Percentiles rank a stretch among this genome's conserved stretches.
Evolutionary conservation across 495 filamentous ascomycete genomes (phyloP).

Genomic region (Sordaria brevicollis): DNA sequence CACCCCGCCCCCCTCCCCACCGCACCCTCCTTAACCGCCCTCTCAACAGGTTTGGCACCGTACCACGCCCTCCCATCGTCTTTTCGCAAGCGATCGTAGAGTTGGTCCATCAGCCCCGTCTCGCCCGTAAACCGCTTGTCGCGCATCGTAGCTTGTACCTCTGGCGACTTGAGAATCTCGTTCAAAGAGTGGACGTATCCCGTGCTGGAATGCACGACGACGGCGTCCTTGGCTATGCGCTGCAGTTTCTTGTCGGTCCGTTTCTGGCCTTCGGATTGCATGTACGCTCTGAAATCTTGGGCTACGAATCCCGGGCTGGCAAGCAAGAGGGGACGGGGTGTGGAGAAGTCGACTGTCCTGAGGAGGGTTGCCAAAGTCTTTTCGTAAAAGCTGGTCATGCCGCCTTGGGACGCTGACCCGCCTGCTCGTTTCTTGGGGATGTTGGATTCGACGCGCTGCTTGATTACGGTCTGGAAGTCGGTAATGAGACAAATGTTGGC

Average conservation of each 20-base stretch:
- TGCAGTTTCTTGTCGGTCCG: constrained; percentile 52
- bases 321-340: constrained; percentile 63
- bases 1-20: constrained; percentile 78
- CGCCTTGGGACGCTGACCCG: constrained; percentile 59
- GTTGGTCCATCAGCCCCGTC: constrained; percentile 75
- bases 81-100: constrained; percentile 66
- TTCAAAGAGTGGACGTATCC: constrained; percentile 79
- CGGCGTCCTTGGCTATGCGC: constrained; percentile 48
- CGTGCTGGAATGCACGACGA: constrained; percentile 74
- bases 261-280: constrained; percentile 59
- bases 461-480: constrained; percentile 77
- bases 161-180: constrained; percentile 70
- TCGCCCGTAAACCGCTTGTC: constrained; percentile 84
- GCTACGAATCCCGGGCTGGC: constrained; percentile 87
- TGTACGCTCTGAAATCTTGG: constrained; percentile 66
- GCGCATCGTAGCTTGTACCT: constrained; percentile 63
- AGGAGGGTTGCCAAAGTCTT: constrained; percentile 66
- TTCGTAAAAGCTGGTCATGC: constrained; percentile 71
- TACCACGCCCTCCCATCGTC: constrained; percentile 92
- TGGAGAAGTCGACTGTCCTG: constrained; percentile 65
- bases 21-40: constrained; percentile 78
- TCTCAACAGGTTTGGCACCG: constrained; percentile 74
- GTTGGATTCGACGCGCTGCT: constrained; percentile 74
- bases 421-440: constrained; percentile 69
- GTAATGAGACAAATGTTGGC: constrained; percentile 93